phyloP scores from a whole-genome alignment of 345 rosid species.

The Brassica juncea region DNA sequence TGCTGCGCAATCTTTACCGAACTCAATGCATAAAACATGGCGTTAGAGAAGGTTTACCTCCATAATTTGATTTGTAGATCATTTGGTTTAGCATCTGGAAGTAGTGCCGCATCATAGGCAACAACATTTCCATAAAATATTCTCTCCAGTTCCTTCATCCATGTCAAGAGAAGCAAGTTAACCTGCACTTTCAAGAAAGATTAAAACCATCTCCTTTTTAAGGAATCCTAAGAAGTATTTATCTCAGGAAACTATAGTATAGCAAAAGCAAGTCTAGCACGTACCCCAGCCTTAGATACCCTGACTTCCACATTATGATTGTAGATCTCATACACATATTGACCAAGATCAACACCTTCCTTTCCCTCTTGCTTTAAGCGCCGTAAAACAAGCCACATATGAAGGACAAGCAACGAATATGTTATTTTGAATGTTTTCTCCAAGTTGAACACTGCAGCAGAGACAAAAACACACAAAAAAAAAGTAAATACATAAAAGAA shows the following conservation, averaged over 20 bases:
- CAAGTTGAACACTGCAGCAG: slow-evolving; percentile 77
- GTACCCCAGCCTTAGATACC: slow-evolving; percentile 96
- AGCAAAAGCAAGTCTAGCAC: slow-evolving; percentile 21
- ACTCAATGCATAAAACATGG: not conserved
- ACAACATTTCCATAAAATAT: slow-evolving; percentile 92
- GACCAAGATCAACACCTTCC: slow-evolving; percentile 93
- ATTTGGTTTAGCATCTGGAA: slow-evolving; percentile 77
- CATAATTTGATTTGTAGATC: slow-evolving; percentile 71
- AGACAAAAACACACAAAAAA: slow-evolving; percentile 8
- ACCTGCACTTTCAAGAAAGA: slow-evolving; percentile 54
- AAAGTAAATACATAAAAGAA: not conserved
- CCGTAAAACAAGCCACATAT: slow-evolving; percentile 86
- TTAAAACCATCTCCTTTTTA: not conserved
- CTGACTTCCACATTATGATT: slow-evolving; percentile 91
- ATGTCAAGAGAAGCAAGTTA: slow-evolving; percentile 72
- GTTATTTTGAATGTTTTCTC: slow-evolving; percentile 90
- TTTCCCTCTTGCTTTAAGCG: slow-evolving; percentile 86
- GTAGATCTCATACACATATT: slow-evolving; percentile 82
- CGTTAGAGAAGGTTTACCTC: slow-evolving; percentile 56
- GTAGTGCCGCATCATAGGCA: slow-evolving; percentile 83
- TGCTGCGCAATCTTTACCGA: not conserved
- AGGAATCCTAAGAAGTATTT: not conserved
- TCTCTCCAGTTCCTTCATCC: slow-evolving; percentile 98
- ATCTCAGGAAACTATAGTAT: not conserved
- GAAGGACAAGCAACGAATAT: slow-evolving; percentile 86